Evolutionary conservation across 129 eudicot species (phyloP), one percentile per base, ranked within the genome.

Genomic region (Flaveria brownii): DNA sequence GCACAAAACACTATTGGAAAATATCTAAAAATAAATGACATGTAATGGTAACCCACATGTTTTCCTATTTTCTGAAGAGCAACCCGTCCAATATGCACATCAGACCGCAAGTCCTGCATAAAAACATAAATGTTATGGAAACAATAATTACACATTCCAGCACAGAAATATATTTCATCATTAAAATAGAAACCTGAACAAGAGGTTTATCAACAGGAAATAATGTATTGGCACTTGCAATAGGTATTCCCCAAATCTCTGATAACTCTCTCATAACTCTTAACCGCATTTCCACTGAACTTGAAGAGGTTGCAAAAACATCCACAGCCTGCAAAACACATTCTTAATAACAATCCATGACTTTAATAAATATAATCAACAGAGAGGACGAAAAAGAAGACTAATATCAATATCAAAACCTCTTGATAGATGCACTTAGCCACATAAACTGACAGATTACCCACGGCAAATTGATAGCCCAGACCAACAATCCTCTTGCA

Each of bases 251-350:
- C 99, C 96, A 91, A 82, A 91, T 77, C 68, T 69, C 87, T 7
- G 94, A 87, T 51, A 95, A 86, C 83, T 86, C 91, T 81, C 71
- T 87, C 89, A 89, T 83, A 45, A 91, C 74, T 33, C 73, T 82
- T 83, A 83, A 43, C 23, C 96, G 87, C 41, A 78, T 89, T 60
- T 77, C 91, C 52, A 75, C 86, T 20, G 88, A 88, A 83, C 90
- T 85, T 64, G 97, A 82, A 72, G 82, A 91, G 62, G 90, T 76
- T 62, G 97, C 96, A 78, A 91, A 95, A 69, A 91, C 80, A 85
- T 95, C 99, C 75, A 91, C 89, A 61, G 99, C 99, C 99, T 95
- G 85, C n/a, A 73, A 77, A 74, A 46, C 61, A 39, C 49, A 42
- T 72, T 39, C 59, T 18, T 33, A 79, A 52, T 22, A 77, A 25